Conservation (phyloP, 345 rosid genomes). For the Carallia brachiata region DNA sequence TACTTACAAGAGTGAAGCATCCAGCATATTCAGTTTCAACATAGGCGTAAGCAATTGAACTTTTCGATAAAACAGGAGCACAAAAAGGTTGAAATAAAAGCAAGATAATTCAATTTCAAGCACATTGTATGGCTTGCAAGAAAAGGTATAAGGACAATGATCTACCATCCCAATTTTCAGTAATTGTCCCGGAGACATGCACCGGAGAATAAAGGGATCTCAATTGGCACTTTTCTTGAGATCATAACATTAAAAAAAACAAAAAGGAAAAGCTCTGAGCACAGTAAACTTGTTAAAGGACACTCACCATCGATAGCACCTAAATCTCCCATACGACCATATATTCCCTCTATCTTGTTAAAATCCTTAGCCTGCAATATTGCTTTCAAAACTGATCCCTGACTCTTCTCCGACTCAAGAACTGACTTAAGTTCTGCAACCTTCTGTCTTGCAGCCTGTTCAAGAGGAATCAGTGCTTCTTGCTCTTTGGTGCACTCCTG, state of each 20-base stretch:
- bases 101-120: too few relatives aligned
- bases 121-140: too few relatives aligned
- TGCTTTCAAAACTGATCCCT: conserved; percentile 88
- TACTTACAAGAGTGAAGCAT: neutral
- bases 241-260: too few relatives aligned
- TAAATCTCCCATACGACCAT: conserved; percentile 97
- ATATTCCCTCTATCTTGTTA: conserved; percentile 78
- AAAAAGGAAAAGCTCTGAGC: neutral
- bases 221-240: neutral
- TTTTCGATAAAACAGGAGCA: too few relatives aligned
- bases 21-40: too few relatives aligned
- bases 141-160: neutral
- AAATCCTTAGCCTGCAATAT: conserved; percentile 78
- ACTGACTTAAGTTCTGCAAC: conserved; percentile 76
- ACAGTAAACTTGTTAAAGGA: conserved; percentile 3
- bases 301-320: conserved; percentile 94
- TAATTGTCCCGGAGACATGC: neutral
- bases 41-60: too few relatives aligned
- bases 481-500: conserved; percentile 84
- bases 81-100: too few relatives aligned
- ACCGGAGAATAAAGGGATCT: neutral
- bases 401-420: conserved; percentile 84
- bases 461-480: conserved; percentile 75
- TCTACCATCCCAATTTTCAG: neutral
- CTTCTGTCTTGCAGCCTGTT: conserved; percentile 90